Evolutionary conservation across 768 basidiomycete genomes (phyloP).

Genomic region (Tulasnella sp.): DNA sequence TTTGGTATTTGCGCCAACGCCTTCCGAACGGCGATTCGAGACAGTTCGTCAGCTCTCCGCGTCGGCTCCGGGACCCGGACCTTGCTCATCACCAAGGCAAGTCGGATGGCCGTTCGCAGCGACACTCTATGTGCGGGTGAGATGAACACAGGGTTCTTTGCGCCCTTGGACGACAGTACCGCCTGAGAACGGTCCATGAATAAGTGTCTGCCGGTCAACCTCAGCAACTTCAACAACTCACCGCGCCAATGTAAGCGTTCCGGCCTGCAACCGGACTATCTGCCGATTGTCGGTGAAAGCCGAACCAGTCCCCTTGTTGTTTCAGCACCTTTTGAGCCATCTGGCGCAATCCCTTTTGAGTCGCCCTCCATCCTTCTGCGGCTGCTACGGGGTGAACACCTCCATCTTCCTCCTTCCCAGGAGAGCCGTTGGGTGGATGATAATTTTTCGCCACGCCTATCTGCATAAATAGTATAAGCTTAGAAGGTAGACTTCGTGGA

Average conservation of each 20-base stretch:
- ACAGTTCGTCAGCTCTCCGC: slow-evolving; percentile 32
- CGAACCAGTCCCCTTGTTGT: slow-evolving; percentile 26
- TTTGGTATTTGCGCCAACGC: background rate
- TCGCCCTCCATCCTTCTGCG: slow-evolving; percentile 16
- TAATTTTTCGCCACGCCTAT: slow-evolving; percentile 28
- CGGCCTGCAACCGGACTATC: background rate
- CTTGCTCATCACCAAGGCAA: slow-evolving; percentile 27
- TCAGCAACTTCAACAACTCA: background rate
- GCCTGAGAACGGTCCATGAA: background rate
- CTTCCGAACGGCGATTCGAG: slow-evolving; percentile 18
- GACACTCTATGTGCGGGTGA: slow-evolving; percentile 32
- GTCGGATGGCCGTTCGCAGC: slow-evolving; percentile 28
- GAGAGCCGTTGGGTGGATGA: slow-evolving; percentile 13
- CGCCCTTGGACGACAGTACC: slow-evolving; percentile 18
- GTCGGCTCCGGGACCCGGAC: slow-evolving; percentile 34
- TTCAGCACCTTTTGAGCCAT: slow-evolving; percentile 13
- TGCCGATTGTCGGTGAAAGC: slow-evolving; percentile 10
- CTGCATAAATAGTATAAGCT: background rate
- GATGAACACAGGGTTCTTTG: slow-evolving; percentile 33
- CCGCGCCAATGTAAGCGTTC: slow-evolving; percentile 24
- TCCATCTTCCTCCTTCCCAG: background rate
- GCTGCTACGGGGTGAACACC: background rate
- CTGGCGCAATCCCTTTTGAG: slow-evolving; percentile 26
- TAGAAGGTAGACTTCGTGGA: background rate
- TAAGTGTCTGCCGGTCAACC: background rate